These are phyloP conservation scores for Kandelia obovata DNA, from an alignment of 345 rosid genomes.

Conservation along the genomic window DNA sequence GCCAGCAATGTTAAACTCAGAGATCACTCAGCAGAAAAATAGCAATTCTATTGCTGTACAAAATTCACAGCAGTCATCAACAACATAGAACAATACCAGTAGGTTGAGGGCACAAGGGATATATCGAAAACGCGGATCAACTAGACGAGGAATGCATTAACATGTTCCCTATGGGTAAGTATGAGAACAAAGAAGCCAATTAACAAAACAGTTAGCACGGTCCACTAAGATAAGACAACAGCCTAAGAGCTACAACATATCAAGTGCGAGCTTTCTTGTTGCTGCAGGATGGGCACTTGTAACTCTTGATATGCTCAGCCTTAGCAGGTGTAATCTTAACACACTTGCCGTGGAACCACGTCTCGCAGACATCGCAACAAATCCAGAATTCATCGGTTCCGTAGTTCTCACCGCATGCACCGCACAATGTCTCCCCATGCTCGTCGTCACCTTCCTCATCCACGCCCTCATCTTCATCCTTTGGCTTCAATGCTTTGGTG, in stretches of 20 bases:
- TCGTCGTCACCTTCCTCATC: constrained; percentile 68
- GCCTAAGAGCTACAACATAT: constrained; percentile 2
- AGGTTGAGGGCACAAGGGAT: no score
- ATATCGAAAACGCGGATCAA: not conserved
- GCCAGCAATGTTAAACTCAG: no score
- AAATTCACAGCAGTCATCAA: no score
- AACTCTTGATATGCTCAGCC: constrained; percentile 91
- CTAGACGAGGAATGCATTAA: not conserved
- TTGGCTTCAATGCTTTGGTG: constrained; percentile 31
- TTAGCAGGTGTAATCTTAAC: constrained; percentile 90
- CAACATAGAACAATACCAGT: no score
- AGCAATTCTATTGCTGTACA: no score
- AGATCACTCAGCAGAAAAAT: no score
- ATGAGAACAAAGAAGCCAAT: not conserved
- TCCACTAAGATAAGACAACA: not conserved
- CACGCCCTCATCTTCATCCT: constrained; percentile 46
- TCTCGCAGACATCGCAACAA: constrained; percentile 74
- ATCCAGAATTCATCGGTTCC: constrained; percentile 82
- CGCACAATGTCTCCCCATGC: constrained; percentile 68
- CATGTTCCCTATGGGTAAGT: constrained; percentile 1
- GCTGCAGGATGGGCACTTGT: constrained; percentile 94
- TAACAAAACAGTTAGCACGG: constrained; percentile 1
- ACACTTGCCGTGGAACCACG: constrained; percentile 86
- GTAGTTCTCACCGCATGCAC: constrained; percentile 80
- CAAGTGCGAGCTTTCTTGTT: constrained; percentile 78